These are phyloP conservation scores for Myriosclerotinia duriaeana DNA, from an alignment of 2,329 filamentous ascomycete species.

Conservation along the genomic window DNA sequence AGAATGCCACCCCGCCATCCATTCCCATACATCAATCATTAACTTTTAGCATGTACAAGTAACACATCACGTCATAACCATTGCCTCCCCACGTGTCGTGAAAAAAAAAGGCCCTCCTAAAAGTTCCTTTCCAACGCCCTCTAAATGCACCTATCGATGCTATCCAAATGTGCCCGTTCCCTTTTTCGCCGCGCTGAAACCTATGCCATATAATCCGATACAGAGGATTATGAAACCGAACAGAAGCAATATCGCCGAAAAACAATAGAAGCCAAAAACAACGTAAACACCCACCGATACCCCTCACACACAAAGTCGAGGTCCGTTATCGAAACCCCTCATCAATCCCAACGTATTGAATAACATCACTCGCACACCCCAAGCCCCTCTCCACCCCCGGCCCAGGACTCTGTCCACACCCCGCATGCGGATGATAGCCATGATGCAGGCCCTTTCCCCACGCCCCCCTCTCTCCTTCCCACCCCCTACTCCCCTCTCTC, in stretches of 20 bases:
- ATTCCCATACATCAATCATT: neutral
- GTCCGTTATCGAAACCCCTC: conserved; percentile 1
- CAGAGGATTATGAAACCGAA: neutral
- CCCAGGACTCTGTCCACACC: conserved; percentile 14
- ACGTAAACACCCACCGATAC: neutral
- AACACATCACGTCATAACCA: conserved; percentile 1
- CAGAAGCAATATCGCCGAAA: neutral
- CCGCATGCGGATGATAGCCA: neutral
- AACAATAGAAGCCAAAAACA: neutral
- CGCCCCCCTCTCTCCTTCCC: neutral
- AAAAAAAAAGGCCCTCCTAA: neutral
- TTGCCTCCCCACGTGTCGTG: neutral
- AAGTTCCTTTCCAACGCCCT: neutral
- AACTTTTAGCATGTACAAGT: conserved; percentile 12
- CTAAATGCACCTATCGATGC: conserved; percentile 3
- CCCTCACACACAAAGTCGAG: neutral
- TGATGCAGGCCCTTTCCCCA: neutral
- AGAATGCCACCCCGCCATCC: neutral
- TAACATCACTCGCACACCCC: neutral
- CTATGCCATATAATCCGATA: neutral
- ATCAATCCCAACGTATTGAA: neutral
- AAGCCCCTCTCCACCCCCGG: neutral
- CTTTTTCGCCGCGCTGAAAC: conserved; percentile 11
- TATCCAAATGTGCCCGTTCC: neutral
- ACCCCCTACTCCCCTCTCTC: neutral